A percentile compares a stretch with the other conserved stretches of the same genome.
Evolutionary conservation across 2,329 filamentous ascomycete species (phyloP).

Genomic region (Sporothrix euskadiensis): DNA sequence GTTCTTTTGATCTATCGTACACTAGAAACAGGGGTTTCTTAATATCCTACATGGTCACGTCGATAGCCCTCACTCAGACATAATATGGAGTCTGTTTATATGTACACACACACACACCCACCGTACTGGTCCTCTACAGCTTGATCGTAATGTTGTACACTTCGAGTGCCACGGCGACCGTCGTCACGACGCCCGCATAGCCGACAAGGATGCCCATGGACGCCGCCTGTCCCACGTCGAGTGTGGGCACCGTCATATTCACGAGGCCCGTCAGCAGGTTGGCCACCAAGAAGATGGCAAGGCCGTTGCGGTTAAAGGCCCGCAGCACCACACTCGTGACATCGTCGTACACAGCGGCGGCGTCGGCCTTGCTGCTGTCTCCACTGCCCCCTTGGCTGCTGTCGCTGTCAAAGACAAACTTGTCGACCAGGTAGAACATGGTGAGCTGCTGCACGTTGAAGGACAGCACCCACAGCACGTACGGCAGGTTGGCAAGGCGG

Average conservation of each 20-base stretch:
- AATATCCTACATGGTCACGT: neutral
- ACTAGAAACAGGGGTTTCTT: neutral
- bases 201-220: slow-evolving; percentile 74
- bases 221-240: slow-evolving; percentile 64
- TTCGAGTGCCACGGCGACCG: slow-evolving; percentile 67
- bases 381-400: slow-evolving; percentile 62
- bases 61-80: neutral
- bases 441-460: slow-evolving; percentile 86
- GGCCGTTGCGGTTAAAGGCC: slow-evolving; percentile 84
- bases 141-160: slow-evolving; percentile 68
- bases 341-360: slow-evolving; percentile 62
- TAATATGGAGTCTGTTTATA: neutral
- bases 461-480: slow-evolving; percentile 87
- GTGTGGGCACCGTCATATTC: slow-evolving; percentile 81
- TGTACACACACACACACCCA: neutral
- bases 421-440: slow-evolving; percentile 76
- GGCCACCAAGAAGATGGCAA: slow-evolving; percentile 80
- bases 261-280: slow-evolving; percentile 88
- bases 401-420: slow-evolving; percentile 67
- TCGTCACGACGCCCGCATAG: slow-evolving; percentile 70
- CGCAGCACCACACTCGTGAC: slow-evolving; percentile 80
- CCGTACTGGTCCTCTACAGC: slow-evolving; percentile 48
- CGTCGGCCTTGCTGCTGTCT: slow-evolving; percentile 49
- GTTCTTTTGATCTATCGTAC: neutral
- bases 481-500: slow-evolving; percentile 87